Evolutionary conservation across 768 basidiomycete genomes (phyloP).

Genomic region (Panaeolus papilionaceus): DNA sequence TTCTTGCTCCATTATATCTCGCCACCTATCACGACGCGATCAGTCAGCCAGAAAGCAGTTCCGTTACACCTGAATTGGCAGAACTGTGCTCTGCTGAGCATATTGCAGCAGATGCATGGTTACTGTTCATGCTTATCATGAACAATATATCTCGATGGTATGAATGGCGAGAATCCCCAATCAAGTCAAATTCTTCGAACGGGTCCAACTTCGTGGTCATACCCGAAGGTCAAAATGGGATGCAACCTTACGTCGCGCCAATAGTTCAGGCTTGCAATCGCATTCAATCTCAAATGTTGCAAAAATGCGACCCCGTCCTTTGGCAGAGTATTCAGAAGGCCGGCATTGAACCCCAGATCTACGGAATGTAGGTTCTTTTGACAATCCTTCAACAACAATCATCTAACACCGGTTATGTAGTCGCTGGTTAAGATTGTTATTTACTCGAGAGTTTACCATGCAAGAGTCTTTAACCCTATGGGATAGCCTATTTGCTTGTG

Average conservation of each 20-base stretch:
- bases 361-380: conserved; percentile 77
- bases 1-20: conserved; percentile 87
- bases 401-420: conserved; percentile 41
- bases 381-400: conserved; percentile 18
- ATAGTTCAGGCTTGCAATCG: conserved; percentile 85
- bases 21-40: conserved; percentile 86
- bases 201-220: conserved; percentile 51
- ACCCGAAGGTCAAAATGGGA: conserved; percentile 50
- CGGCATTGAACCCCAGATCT: conserved; percentile 95
- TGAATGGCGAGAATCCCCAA: conserved; percentile 64
- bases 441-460: conserved; percentile 91
- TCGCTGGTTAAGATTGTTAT: conserved; percentile 93
- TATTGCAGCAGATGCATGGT: conserved; percentile 89
- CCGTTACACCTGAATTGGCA: conserved; percentile 36
- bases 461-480: conserved; percentile 85
- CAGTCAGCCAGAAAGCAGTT: conserved; percentile 26
- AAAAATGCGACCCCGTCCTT: conserved; percentile 79
- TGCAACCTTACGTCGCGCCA: conserved; percentile 78
- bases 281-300: conserved; percentile 77
- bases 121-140: conserved; percentile 85
- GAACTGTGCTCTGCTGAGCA: conserved; percentile 72
- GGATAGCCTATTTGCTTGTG: conserved; percentile 94
- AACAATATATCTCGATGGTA: conserved; percentile 77
- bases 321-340: conserved; percentile 76
- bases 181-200: conserved; percentile 29